Conservation (phyloP, 140 eudicot genomes). For the Oenanthe javanica region DNA sequence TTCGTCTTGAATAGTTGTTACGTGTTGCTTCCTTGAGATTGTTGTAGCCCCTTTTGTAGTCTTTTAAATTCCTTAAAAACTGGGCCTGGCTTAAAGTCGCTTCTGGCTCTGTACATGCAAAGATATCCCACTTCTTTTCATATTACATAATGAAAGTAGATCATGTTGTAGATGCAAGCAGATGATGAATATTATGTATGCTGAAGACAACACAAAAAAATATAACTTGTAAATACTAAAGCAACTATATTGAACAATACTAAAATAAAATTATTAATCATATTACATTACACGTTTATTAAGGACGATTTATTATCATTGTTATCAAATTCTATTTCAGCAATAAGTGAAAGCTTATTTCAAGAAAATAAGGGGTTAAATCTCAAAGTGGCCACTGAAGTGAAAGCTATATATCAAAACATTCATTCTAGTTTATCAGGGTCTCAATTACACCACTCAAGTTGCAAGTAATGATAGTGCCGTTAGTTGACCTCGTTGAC, state of each 20-base stretch:
- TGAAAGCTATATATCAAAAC: no score
- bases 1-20: background rate
- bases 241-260: background rate
- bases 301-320: background rate
- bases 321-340: background rate
- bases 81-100: background rate
- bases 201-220: background rate
- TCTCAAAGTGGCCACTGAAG: no score
- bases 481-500: no score
- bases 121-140: background rate
- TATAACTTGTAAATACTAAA: background rate
- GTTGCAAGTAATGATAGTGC: no score
- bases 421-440: no score
- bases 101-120: background rate
- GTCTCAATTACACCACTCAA: no score
- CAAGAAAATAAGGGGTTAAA: no score
- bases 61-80: background rate
- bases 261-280: no score
- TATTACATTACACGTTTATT: background rate
- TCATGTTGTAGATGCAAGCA: background rate
- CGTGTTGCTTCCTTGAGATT: background rate
- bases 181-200: background rate
- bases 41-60: background rate
- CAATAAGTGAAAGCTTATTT: background rate
- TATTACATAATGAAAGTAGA: no score